Conservation (phyloP, 2,329 filamentous ascomycete genomes). For the Fusarium falciforme region DNA sequence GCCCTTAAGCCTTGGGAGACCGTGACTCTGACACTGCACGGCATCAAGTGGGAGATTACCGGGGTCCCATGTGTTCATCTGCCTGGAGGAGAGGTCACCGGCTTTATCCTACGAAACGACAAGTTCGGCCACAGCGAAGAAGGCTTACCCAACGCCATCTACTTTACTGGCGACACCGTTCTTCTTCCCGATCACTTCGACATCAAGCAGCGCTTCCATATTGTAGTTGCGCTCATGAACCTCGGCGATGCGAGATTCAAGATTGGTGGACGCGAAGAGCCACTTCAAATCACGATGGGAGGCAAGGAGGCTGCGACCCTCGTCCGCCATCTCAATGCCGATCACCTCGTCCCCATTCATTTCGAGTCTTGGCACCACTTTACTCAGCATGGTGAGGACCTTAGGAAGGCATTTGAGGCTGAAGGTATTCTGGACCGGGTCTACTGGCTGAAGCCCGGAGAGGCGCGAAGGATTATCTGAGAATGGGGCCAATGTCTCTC, state of each 20-base stretch:
- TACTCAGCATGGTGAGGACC: background rate
- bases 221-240: background rate
- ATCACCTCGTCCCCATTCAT: background rate
- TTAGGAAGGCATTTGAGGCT: background rate
- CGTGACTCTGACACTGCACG: background rate
- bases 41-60: background rate
- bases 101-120: background rate
- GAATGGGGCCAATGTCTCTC: no score
- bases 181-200: background rate
- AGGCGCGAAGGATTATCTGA: background rate
- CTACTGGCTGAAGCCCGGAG: background rate
- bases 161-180: background rate
- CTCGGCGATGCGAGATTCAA: background rate
- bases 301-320: background rate
- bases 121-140: background rate
- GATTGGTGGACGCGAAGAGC: background rate
- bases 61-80: background rate
- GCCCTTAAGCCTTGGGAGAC: background rate
- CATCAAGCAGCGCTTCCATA: background rate
- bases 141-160: background rate
- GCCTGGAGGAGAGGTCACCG: background rate
- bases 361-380: background rate
- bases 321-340: background rate
- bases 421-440: background rate
- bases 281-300: background rate